Conservation (phyloP, 371 early-diverging fungal species). For the Polyrhizophydium stewartii region DNA sequence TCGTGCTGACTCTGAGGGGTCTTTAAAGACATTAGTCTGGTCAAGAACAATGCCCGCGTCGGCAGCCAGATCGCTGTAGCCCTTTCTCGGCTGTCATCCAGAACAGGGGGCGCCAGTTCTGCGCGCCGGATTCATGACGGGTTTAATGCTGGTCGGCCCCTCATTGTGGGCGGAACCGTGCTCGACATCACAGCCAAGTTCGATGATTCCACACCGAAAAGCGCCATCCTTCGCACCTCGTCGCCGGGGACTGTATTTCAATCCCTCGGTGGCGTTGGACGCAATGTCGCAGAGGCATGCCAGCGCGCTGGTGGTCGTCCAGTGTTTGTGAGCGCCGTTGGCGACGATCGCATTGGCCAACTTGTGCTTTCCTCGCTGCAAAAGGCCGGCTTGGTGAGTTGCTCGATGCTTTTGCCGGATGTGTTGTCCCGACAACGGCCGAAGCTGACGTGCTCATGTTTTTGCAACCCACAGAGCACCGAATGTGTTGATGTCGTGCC, state of each 20-base stretch:
- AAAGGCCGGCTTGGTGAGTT: conserved; percentile 46
- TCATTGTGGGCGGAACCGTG: conserved; percentile 81
- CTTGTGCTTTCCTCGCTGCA: conserved; percentile 50
- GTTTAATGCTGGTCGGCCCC: conserved; percentile 14
- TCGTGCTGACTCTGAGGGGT: neutral
- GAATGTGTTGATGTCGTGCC: conserved; percentile 20
- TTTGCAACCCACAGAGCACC: conserved; percentile 24
- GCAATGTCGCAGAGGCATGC: conserved; percentile 84
- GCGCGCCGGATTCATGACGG: neutral
- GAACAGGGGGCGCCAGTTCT: neutral
- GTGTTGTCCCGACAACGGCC: too few species aligned
- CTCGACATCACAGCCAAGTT: conserved; percentile 63
- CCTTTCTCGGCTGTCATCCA: conserved; percentile 11
- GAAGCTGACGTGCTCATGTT: neutral
- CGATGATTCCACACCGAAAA: conserved; percentile 23
- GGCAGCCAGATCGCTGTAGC: conserved; percentile 72
- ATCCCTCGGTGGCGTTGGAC: conserved; percentile 83
- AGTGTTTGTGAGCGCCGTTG: conserved; percentile 63
- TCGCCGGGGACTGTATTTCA: conserved; percentile 64
- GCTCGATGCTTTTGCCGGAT: neutral
- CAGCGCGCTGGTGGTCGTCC: conserved; percentile 58
- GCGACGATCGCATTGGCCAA: conserved; percentile 64
- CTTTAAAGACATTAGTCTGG: conserved; percentile 70
- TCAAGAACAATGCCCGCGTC: conserved; percentile 85
- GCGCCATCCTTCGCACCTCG: conserved; percentile 48